A percentile compares a stretch with the other conserved stretches of the same genome.
phyloP scores from a whole-genome alignment of 1,284 basidiomycete genomes.

The Macrocybe sp. region DNA sequence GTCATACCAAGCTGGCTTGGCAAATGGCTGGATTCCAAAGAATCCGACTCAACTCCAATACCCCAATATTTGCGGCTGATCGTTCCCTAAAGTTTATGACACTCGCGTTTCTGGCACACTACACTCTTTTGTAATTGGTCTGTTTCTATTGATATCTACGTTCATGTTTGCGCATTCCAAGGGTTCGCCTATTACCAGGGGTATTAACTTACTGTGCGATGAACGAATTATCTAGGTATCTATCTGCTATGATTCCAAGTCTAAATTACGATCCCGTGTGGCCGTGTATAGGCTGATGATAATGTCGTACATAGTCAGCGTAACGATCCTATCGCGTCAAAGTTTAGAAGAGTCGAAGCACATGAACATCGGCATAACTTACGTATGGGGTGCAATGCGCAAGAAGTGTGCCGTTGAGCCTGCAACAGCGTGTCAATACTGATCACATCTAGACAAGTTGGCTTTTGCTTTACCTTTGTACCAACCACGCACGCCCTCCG shows the following conservation, averaged over 20 bases:
- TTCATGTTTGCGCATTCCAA: too few relatives aligned
- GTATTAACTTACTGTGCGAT: too few relatives aligned
- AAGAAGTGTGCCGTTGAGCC: constrained; percentile 90
- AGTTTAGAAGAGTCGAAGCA: too few relatives aligned
- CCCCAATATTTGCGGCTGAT: constrained; percentile 37
- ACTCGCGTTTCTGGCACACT: too few relatives aligned
- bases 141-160: background rate
- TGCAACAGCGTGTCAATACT: constrained; percentile 21
- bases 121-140: background rate
- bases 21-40: constrained; percentile 79
- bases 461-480: constrained; percentile 68
- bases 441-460: background rate
- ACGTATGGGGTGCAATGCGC: constrained; percentile 92
- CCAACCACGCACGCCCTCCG: constrained; percentile 88
- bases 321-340: constrained; percentile 58
- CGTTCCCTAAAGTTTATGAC: background rate
- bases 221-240: too few relatives aligned
- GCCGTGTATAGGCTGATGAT: constrained; percentile 72
- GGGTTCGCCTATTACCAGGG: too few relatives aligned
- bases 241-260: too few relatives aligned
- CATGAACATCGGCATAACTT: constrained; percentile 19
- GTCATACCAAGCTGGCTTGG: constrained; percentile 74
- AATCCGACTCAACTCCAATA: constrained; percentile 34
- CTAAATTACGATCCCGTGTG: too few relatives aligned
- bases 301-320: constrained; percentile 83